Evolutionary conservation across 176 grass and related monocot genomes (phyloP).

Genomic region (barley (Hordeum vulgare)): DNA sequence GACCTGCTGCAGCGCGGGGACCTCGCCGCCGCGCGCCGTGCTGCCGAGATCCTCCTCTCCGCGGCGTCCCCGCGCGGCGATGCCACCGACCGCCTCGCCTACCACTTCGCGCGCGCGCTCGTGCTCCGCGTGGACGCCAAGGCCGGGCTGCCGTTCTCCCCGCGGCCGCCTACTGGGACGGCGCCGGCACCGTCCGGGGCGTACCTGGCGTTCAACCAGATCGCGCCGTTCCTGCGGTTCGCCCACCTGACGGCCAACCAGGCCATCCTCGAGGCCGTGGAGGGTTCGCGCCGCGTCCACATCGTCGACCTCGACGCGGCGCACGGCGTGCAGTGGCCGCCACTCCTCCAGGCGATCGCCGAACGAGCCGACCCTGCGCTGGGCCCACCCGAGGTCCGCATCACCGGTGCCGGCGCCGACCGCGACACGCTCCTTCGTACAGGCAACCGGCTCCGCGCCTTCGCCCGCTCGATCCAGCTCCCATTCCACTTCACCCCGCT

Average conservation of each 20-base stretch:
- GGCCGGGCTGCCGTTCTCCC: conserved; percentile 4
- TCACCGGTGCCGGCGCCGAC: conserved; percentile 82
- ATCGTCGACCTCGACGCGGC: conserved; percentile 88
- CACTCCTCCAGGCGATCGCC: conserved; percentile 83
- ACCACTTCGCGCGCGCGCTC: conserved; percentile 85
- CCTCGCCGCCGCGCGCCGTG: conserved; percentile 39
- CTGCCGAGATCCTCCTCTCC: conserved; percentile 48
- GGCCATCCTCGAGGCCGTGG: conserved; percentile 81
- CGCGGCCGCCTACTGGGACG: background rate
- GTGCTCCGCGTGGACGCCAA: conserved; percentile 37
- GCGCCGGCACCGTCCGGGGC: conserved; percentile 19
- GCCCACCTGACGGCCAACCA: conserved; percentile 96
- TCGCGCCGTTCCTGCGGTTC: conserved; percentile 94
- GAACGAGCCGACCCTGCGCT: conserved; percentile 35
- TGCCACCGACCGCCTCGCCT: conserved; percentile 58
- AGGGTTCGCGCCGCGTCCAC: conserved; percentile 61
- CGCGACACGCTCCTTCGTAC: conserved; percentile 70
- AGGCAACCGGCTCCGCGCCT: conserved; percentile 63
- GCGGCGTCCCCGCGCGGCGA: conserved; percentile 54
- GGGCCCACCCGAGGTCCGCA: conserved; percentile 62
- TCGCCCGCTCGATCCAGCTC: conserved; percentile 76
- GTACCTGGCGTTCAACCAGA: conserved; percentile 96
- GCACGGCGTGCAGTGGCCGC: conserved; percentile 95
- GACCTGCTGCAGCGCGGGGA: conserved; percentile 68
- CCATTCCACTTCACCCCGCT: conserved; percentile 85